phyloP scores from a whole-genome alignment of 2,329 filamentous ascomycete genomes.

The Trichoderma citrinoviride region DNA sequence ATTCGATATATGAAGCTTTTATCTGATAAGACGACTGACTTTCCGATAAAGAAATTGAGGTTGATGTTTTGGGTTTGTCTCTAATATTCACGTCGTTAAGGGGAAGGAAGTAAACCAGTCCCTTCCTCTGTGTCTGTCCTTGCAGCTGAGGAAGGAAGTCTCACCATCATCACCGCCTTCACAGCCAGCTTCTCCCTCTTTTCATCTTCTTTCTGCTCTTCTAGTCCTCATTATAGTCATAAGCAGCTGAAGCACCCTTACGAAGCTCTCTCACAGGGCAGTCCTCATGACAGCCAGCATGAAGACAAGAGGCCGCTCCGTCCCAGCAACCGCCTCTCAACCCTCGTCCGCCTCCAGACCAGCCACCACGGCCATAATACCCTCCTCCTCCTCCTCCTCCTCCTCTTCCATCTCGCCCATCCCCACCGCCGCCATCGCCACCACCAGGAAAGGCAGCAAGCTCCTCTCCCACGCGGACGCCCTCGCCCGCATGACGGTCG shows the following conservation, averaged over 20 bases:
- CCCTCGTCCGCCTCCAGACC: background rate
- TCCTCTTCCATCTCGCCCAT: background rate
- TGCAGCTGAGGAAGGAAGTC: background rate
- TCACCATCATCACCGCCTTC: background rate
- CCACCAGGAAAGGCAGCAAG: background rate
- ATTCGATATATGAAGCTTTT: background rate
- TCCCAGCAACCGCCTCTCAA: background rate
- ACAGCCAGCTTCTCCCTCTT: too few species aligned
- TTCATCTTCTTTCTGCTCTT: background rate
- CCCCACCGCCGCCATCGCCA: background rate
- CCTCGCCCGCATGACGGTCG: slow-evolving; percentile 39
- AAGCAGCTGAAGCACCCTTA: background rate
- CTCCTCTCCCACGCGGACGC: slow-evolving; percentile 33
- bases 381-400: background rate
- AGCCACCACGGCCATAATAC: background rate
- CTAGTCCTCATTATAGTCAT: background rate
- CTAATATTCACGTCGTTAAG: too few species aligned
- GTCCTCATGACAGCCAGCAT: background rate
- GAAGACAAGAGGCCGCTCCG: slow-evolving; percentile 16
- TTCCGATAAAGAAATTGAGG: background rate
- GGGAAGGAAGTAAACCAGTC: background rate
- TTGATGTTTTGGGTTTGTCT: background rate
- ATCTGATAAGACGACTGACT: background rate
- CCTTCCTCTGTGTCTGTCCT: background rate
- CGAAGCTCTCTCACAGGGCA: background rate